phyloP scores from a whole-genome alignment of 768 basidiomycete species.

The Lentinula aciculospora region DNA sequence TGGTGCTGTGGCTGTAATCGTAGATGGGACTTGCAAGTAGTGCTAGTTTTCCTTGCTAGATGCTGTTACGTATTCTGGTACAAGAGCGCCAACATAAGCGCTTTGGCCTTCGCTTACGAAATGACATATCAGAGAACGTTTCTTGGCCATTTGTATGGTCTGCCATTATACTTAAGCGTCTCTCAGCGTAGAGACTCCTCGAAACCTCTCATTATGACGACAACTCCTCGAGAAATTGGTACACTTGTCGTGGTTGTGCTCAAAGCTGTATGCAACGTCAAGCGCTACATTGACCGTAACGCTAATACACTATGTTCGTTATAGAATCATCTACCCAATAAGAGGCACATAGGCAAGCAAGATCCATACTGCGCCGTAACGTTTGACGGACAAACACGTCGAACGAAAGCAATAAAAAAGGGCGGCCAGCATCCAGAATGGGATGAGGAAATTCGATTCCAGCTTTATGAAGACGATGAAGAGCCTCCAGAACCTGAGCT shows the following conservation, averaged over 20 bases:
- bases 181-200: constrained; percentile 5
- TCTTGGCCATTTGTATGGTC: neutral
- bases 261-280: constrained; percentile 69
- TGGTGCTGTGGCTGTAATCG: too few relatives aligned
- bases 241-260: constrained; percentile 92
- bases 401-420: constrained; percentile 91
- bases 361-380: constrained; percentile 88
- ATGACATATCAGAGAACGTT: neutral
- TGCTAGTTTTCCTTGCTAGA: too few relatives aligned
- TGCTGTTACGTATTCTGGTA: too few relatives aligned
- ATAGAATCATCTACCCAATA: constrained; percentile 86
- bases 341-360: constrained; percentile 92
- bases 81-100: neutral
- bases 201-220: constrained; percentile 38
- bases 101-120: neutral
- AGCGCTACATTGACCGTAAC: constrained; percentile 3
- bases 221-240: constrained; percentile 72
- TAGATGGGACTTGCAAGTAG: too few relatives aligned
- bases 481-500: constrained; percentile 36
- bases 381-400: constrained; percentile 75
- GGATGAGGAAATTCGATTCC: constrained; percentile 97
- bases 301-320: constrained; percentile 14
- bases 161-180: neutral
- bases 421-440: constrained; percentile 99
- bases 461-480: constrained; percentile 74